Percentiles rank a stretch among this genome's conserved stretches.
phyloP scores from a whole-genome alignment of 305 asterid species.

The Salvia sclarea region DNA sequence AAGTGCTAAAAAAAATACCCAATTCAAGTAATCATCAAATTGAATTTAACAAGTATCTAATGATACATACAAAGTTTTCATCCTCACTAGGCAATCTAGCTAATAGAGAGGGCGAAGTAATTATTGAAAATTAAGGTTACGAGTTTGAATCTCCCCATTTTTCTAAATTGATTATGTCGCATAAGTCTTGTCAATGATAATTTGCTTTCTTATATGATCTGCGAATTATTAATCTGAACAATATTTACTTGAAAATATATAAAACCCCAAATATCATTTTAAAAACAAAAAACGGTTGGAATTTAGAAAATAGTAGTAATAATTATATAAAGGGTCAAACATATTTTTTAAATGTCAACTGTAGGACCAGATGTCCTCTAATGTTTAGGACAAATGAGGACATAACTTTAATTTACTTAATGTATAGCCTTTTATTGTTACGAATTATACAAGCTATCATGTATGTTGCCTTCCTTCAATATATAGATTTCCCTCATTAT shows the following conservation, averaged over 20 bases:
- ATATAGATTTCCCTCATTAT: slow-evolving; percentile 18
- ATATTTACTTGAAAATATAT: background rate
- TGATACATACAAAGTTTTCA: too few relatives aligned
- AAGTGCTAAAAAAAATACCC: too few relatives aligned
- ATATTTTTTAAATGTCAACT: slow-evolving; percentile 2
- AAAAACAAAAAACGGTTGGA: background rate
- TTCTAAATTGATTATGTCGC: too few relatives aligned
- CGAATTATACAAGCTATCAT: slow-evolving; percentile 5
- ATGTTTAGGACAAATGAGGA: slow-evolving; percentile 17
- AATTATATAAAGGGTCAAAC: background rate
- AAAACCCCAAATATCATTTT: background rate
- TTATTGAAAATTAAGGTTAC: too few relatives aligned
- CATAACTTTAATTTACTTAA: slow-evolving; percentile 22
- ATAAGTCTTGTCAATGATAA: too few relatives aligned
- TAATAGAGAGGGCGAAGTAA: too few relatives aligned
- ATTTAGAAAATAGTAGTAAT: background rate
- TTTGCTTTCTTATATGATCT: too few relatives aligned
- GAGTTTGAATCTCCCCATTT: too few relatives aligned
- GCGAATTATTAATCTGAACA: too few relatives aligned
- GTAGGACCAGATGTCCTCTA: slow-evolving; percentile 27
- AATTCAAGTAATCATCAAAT: too few relatives aligned
- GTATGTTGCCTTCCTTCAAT: slow-evolving; percentile 3
- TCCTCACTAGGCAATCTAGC: too few relatives aligned
- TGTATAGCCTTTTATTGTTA: background rate
- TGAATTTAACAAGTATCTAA: too few relatives aligned